These are phyloP conservation scores for Sporisorium reilianum DNA, from an alignment of 1,284 basidiomycete species.

Conservation along the genomic window DNA sequence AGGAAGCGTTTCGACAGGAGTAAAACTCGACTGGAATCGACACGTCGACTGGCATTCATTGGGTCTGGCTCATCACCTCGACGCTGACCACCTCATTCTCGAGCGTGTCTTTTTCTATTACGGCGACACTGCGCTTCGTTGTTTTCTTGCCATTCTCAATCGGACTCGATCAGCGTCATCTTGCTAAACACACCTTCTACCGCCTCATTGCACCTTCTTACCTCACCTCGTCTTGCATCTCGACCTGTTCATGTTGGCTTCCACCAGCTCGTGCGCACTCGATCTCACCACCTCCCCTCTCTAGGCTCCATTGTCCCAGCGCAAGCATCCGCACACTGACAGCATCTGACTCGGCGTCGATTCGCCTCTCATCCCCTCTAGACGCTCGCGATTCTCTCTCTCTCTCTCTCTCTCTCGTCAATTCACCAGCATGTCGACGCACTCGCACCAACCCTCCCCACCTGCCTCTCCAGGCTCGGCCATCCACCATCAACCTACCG, in stretches of 20 bases:
- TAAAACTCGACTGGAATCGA: background rate
- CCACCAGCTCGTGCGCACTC: background rate
- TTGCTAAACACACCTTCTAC: background rate
- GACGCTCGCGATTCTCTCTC: too few species aligned
- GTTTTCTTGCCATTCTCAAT: background rate
- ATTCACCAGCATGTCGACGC: conserved; percentile 22
- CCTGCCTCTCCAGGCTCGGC: conserved; percentile 39
- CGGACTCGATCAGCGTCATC: background rate
- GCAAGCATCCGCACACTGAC: background rate
- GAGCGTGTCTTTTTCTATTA: background rate
- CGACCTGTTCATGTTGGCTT: conserved; percentile 3
- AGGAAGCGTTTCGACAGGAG: background rate
- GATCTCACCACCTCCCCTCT: background rate
- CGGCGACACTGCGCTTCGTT: conserved; percentile 1
- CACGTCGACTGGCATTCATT: conserved; percentile 4
- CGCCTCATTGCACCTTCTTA: background rate
- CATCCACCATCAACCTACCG: conserved; percentile 16
- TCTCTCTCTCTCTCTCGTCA: too few species aligned
- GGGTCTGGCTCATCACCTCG: background rate
- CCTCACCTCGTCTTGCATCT: conserved; percentile 1
- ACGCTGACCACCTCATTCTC: background rate
- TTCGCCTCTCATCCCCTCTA: conserved; percentile 1
- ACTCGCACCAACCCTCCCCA: conserved; percentile 39
- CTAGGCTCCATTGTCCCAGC: background rate
- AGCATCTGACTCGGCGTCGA: background rate